Conservation (phyloP, 2,329 filamentous ascomycete genomes). For the Venturia carpophila region DNA sequence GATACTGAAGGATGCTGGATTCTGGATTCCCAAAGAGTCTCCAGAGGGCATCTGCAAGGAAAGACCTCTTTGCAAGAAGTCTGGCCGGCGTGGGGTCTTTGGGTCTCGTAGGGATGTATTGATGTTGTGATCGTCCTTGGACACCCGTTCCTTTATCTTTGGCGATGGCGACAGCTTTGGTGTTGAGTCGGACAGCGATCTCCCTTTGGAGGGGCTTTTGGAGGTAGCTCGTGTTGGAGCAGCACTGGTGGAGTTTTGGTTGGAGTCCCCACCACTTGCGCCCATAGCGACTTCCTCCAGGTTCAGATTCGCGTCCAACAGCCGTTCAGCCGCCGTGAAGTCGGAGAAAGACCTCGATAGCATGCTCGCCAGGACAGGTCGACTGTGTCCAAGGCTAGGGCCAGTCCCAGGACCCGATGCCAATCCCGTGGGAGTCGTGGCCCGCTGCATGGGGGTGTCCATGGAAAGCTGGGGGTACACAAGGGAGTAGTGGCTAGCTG, state of each 20-base stretch:
- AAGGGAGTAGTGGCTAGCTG: background rate
- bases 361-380: slow-evolving; percentile 4
- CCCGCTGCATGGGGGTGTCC: background rate
- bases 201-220: slow-evolving; percentile 34
- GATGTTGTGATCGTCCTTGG: slow-evolving; percentile 40
- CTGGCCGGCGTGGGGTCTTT: slow-evolving; percentile 61
- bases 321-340: background rate
- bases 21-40: slow-evolving; percentile 33
- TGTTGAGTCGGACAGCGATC: slow-evolving; percentile 39
- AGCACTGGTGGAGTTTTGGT: background rate
- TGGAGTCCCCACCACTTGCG: slow-evolving; percentile 1
- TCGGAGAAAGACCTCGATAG: slow-evolving; percentile 2
- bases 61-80: slow-evolving; percentile 55
- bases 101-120: slow-evolving; percentile 22
- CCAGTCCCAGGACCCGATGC: background rate
- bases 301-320: background rate
- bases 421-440: background rate
- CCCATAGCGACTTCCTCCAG: background rate
- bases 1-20: slow-evolving; percentile 40
- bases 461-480: background rate
- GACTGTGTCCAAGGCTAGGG: background rate
- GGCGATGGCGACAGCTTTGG: slow-evolving; percentile 39
- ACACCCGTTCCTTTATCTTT: slow-evolving; percentile 36
- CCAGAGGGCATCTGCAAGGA: slow-evolving; percentile 61
- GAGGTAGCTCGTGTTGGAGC: slow-evolving; percentile 26